Conservation (phyloP, 2,329 filamentous ascomycete species). For the Fusarium drepaniforme region DNA sequence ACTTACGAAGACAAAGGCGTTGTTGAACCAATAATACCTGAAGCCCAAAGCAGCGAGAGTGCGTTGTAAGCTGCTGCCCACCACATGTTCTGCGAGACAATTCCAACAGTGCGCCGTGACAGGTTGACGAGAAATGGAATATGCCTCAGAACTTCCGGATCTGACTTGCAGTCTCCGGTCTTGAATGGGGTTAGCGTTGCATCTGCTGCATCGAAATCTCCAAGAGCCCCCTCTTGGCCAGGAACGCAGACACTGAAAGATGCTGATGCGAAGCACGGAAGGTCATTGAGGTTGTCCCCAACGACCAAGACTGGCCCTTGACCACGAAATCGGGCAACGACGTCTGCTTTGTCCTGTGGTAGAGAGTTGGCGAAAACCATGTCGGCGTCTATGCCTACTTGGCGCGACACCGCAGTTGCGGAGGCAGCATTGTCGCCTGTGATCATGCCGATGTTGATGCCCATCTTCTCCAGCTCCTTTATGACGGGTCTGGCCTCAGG, state of each 20-base stretch:
- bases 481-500: not conserved
- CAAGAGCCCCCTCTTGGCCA: not conserved
- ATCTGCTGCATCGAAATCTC: not conserved
- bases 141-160: not conserved
- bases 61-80: not conserved
- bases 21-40: not conserved
- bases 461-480: not conserved
- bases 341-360: not conserved
- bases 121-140: not conserved
- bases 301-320: not conserved
- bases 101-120: not conserved
- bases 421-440: not conserved
- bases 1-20: not conserved
- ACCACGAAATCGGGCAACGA: not conserved
- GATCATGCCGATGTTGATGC: not conserved
- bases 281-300: not conserved
- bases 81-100: not conserved
- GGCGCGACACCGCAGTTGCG: not conserved
- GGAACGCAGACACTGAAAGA: not conserved
- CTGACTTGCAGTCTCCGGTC: fast-evolving
- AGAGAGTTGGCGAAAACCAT: not conserved
- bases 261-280: not conserved
- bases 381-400: not conserved
- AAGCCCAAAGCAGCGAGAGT: not conserved
- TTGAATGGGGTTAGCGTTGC: not conserved